Base-by-base conservation (phyloP, 2,329 filamentous ascomycete genomes). In the Colletotrichum cuscutae region DNA sequence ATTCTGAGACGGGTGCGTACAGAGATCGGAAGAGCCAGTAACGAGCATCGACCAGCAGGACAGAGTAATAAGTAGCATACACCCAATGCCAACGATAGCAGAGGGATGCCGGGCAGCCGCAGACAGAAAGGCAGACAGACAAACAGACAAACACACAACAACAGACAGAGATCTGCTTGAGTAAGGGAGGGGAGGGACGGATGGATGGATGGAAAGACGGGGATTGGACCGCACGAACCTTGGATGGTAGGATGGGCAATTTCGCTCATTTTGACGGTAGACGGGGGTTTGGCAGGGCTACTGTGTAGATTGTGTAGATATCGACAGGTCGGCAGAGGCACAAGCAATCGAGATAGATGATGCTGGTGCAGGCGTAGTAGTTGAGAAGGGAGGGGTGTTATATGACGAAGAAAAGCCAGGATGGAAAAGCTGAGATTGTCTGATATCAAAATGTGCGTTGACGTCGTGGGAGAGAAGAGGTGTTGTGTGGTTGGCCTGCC, bases 191-290 rank as follows among this genome's bases (percentile, higher is more conserved):
- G 22, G 28, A 54, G 15, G 54, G 37, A 57, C 28, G 26, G 28
- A 68, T n/a, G 24, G 35, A 59, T 49, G 42, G 26, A 26, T 56
- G 22, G 54, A 53, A 35, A 35, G 49, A 24, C 42, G 73, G 69
- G 46, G 52, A 12, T 66, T 65, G 68, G 69, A 62, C 63, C 69
- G 35, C 35, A 85, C 86, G 75, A 84, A 89, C 88, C 88, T 83
- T 89, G 84, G 83, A 90, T 90, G 80, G 88, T 90, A 78, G 82
- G 81, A 84, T 90, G 88, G 71, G 84, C 84, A 78, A 89, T 88
- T 77, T 89, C 88, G 76, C 84, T 83, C 87, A 89, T 89, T 77
- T 81, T 84, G 73, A 61, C 58, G 73, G 53, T 68, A 62, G 65
- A 69, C 61, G 61, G 67, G 61, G 68, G 63, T 28, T 65, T 59